phyloP scores from a whole-genome alignment of 2,329 filamentous ascomycete genomes.

The Fusarium nurragi region DNA sequence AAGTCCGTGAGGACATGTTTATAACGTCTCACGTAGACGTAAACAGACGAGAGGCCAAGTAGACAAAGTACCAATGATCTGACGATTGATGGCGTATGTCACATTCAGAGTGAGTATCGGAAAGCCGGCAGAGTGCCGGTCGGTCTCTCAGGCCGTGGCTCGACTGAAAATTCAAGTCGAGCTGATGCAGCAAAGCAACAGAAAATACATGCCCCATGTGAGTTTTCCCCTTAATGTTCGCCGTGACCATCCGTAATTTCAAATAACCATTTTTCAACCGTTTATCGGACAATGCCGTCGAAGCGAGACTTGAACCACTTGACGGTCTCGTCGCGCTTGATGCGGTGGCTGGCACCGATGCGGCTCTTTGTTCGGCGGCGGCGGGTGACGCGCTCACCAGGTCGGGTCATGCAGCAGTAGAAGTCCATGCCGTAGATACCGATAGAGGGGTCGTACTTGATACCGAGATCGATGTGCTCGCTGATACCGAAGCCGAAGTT shows the following conservation, averaged over 20 bases:
- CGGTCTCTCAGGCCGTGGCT: conserved; percentile 78
- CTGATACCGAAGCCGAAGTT: conserved; percentile 99
- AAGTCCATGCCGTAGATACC: conserved; percentile 99
- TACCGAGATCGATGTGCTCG: conserved; percentile 99
- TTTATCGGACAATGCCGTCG: conserved; percentile 99
- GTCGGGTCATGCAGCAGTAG: conserved; percentile 99
- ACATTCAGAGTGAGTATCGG: conserved; percentile 52
- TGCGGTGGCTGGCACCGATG: conserved; percentile 89
- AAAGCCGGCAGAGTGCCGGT: conserved; percentile 74
- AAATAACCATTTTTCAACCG: conserved; percentile 45
- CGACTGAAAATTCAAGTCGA: conserved; percentile 64
- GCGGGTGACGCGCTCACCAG: conserved; percentile 96
- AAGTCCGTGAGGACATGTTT: conserved; percentile 29
- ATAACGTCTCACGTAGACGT: conserved; percentile 38
- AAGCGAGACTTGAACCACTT: conserved; percentile 95
- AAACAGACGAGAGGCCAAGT: conserved; percentile 38
- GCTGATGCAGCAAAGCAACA: conserved; percentile 60
- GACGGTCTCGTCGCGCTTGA: conserved; percentile 94
- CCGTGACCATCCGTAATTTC: conserved; percentile 54
- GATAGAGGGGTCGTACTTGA: conserved; percentile 99
- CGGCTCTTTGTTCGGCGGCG: conserved; percentile 88
- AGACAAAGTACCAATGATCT: conserved; percentile 36
- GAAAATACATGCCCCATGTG: conserved; percentile 54
- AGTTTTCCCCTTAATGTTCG: conserved; percentile 52
- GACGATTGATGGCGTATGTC: conserved; percentile 48